phyloP scores from a whole-genome alignment of 306 rosid species.

The Carpinus fangiana region DNA sequence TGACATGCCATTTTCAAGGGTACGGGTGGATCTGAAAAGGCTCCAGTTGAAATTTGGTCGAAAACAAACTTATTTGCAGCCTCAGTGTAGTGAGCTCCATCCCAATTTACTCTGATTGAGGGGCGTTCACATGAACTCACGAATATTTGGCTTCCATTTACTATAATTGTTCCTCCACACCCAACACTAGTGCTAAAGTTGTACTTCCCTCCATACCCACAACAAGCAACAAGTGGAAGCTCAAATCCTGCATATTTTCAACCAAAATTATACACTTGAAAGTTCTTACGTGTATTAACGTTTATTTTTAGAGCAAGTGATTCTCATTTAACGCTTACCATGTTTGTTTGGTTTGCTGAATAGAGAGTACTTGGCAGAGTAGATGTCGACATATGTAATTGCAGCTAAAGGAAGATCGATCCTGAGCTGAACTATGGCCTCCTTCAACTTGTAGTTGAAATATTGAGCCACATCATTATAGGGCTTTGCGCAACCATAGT shows the following conservation, averaged over 20 bases:
- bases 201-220: constrained; percentile 60
- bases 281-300: too few species aligned
- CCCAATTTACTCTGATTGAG: neutral
- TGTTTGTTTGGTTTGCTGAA: constrained; percentile 34
- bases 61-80: neutral
- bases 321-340: constrained; percentile 28
- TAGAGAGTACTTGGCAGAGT: constrained; percentile 37
- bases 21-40: neutral
- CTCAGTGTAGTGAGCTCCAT: neutral
- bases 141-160: constrained; percentile 27
- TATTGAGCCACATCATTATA: constrained; percentile 54
- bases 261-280: neutral
- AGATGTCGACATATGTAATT: constrained; percentile 56
- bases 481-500: constrained; percentile 47
- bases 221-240: constrained; percentile 38
- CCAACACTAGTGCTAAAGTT: constrained; percentile 1
- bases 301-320: too few species aligned
- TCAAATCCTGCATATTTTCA: constrained; percentile 43
- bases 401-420: constrained; percentile 47
- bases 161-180: constrained; percentile 36
- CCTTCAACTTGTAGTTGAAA: constrained; percentile 54
- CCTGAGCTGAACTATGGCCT: constrained; percentile 43
- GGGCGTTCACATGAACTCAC: constrained; percentile 44
- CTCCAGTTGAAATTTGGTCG: neutral
- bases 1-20: neutral